These are phyloP conservation scores for Aspergillus thermomutatus DNA, from an alignment of 2,329 filamentous ascomycete genomes.

Conservation along the genomic window DNA sequence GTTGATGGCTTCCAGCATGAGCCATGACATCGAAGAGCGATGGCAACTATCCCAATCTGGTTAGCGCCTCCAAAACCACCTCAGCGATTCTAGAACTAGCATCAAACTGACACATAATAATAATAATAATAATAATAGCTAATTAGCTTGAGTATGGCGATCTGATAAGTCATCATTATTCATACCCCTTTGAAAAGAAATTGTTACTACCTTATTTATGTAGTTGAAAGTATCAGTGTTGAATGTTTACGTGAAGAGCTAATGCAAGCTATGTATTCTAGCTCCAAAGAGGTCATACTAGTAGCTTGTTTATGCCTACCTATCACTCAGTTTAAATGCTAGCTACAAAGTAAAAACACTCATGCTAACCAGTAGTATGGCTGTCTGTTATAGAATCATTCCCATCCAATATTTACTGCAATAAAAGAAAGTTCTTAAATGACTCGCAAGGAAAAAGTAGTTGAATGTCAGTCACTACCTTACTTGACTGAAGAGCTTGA, in stretches of 20 bases:
- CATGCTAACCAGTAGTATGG: background rate
- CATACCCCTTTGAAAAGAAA: no score
- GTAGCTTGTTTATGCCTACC: background rate
- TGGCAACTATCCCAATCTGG: slow-evolving; percentile 25
- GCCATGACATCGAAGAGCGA: slow-evolving; percentile 24
- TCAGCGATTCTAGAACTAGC: slow-evolving; percentile 23
- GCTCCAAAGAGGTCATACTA: background rate
- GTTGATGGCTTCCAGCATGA: slow-evolving; percentile 15
- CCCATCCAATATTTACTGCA: background rate
- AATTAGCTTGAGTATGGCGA: background rate
- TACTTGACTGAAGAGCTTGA: background rate
- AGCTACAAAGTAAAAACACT: background rate
- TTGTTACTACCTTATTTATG: no score
- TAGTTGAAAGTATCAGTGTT: background rate
- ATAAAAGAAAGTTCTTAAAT: background rate
- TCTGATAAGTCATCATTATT: background rate
- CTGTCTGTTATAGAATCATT: background rate
- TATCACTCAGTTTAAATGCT: background rate
- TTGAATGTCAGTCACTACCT: background rate
- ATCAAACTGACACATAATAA: background rate
- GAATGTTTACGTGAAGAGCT: background rate
- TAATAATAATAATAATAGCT: background rate
- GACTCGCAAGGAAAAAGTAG: background rate
- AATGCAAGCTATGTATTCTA: background rate
- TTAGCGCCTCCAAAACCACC: slow-evolving; percentile 19